These are phyloP conservation scores for Teratosphaeriaceae sp. DNA, from an alignment of 2,329 filamentous ascomycete genomes.

Conservation along the genomic window DNA sequence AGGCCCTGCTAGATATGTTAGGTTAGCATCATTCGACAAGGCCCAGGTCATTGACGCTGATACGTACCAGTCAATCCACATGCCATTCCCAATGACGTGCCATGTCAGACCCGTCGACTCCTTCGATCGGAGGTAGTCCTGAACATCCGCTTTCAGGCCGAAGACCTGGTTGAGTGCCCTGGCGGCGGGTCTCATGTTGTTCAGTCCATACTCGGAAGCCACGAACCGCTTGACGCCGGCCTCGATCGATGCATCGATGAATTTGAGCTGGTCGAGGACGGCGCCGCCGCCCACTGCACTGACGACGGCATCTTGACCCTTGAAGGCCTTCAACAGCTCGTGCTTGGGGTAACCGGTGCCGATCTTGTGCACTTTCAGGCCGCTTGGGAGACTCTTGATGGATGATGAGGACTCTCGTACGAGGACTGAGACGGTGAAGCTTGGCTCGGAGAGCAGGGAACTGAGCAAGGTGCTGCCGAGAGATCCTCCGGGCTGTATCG, in stretches of 20 bases:
- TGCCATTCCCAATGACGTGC: neutral
- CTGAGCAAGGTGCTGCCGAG: neutral
- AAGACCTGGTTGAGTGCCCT: neutral
- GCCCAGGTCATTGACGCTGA: no score
- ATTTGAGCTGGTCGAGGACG: neutral
- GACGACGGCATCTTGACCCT: neutral
- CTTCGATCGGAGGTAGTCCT: neutral
- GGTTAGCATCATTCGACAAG: no score
- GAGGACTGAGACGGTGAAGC: neutral
- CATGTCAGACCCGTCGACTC: neutral
- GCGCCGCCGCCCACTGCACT: neutral
- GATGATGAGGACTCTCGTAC: neutral
- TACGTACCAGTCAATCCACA: conserved; percentile 3
- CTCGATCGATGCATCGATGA: neutral
- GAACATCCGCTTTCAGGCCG: neutral
- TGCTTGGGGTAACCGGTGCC: neutral
- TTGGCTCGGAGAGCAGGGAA: neutral
- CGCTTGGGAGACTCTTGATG: neutral
- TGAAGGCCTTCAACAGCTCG: neutral
- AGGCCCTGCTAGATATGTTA: no score
- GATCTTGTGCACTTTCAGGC: neutral
- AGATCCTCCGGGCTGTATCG: neutral
- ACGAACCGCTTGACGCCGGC: neutral
- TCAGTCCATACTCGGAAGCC: neutral
- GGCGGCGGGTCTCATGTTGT: neutral